A percentile compares a stretch with the other conserved stretches of the same genome.
Evolutionary conservation across 768 basidiomycete genomes (phyloP).

Genomic region (Lactarius sp.): DNA sequence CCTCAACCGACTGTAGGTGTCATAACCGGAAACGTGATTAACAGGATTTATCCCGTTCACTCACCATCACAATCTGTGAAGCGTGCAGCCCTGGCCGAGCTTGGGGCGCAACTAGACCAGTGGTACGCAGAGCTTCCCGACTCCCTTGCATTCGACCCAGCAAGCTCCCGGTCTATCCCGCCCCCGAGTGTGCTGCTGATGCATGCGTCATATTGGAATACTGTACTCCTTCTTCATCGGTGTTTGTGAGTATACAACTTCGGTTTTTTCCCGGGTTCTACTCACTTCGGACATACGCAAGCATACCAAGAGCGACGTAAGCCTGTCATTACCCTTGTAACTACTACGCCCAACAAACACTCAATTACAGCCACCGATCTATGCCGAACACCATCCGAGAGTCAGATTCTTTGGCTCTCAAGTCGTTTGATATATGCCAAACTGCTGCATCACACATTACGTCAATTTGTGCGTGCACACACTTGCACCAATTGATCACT

Average conservation of each 20-base stretch:
- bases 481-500: neutral
- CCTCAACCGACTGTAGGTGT: constrained; percentile 40
- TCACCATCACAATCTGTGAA: constrained; percentile 42
- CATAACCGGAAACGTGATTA: constrained; percentile 63
- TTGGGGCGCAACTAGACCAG: constrained; percentile 67
- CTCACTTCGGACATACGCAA: constrained; percentile 28
- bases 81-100: constrained; percentile 44
- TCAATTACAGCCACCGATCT: constrained; percentile 8
- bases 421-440: constrained; percentile 73
- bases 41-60: constrained; percentile 66
- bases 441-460: constrained; percentile 68
- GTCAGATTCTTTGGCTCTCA: constrained; percentile 45
- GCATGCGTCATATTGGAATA: constrained; percentile 72
- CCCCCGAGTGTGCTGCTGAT: constrained; percentile 63
- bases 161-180: constrained; percentile 48
- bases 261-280: neutral
- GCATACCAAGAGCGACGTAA: constrained; percentile 66
- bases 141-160: constrained; percentile 52
- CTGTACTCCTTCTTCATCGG: constrained; percentile 68
- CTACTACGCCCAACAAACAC: neutral
- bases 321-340: constrained; percentile 17
- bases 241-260: constrained; percentile 57
- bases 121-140: constrained; percentile 72
- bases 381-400: constrained; percentile 21
- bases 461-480: constrained; percentile 45